Percentiles rank a stretch among this genome's conserved stretches.
Evolutionary conservation across 306 rosid species (phyloP).

Genomic region (Neltuma alba): DNA sequence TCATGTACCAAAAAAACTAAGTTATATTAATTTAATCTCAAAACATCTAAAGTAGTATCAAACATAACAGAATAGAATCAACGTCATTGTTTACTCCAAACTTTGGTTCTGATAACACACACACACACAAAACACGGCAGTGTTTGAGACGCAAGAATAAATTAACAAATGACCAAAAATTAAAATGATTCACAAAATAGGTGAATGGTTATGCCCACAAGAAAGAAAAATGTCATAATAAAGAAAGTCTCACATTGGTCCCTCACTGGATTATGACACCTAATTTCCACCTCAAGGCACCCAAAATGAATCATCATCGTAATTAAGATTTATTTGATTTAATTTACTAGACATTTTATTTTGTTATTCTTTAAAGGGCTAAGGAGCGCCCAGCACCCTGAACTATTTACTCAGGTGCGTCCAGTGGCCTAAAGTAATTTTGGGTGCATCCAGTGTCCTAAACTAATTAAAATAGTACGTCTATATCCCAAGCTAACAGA

Average conservation of each 20-base stretch:
- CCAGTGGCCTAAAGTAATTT: no score
- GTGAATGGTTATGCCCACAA: not conserved
- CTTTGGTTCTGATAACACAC: not conserved
- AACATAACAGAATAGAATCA: not conserved
- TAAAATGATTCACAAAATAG: not conserved
- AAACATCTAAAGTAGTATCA: not conserved
- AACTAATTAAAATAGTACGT: no score
- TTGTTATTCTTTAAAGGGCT: no score
- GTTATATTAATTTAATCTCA: not conserved
- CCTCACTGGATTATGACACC: not conserved
- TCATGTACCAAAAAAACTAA: not conserved
- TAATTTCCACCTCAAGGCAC: not conserved
- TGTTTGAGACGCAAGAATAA: not conserved
- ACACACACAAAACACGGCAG: no score
- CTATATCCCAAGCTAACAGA: no score
- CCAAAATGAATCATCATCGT: not conserved
- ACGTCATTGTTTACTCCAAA: not conserved
- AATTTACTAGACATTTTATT: no score
- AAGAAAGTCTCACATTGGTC: not conserved
- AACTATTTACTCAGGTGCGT: no score
- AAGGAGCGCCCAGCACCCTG: no score
- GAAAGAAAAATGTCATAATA: not conserved
- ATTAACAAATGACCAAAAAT: not conserved
- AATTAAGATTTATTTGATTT: no score
- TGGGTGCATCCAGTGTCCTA: no score